Conservation (phyloP, 2,329 filamentous ascomycete genomes). For the Thelonectria discophora region DNA sequence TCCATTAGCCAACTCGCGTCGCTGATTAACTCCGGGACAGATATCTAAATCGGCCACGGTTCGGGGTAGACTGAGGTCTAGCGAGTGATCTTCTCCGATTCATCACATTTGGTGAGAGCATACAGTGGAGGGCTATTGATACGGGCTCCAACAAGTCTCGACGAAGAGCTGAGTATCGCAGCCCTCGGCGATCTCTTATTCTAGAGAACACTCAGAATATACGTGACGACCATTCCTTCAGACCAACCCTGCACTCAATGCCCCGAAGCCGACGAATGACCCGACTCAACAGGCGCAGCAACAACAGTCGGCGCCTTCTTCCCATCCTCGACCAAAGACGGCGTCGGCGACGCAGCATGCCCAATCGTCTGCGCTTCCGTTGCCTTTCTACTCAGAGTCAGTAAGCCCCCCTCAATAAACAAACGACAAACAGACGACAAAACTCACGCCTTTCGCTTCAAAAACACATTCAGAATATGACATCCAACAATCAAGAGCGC, state of each 20-base stretch:
- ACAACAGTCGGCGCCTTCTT: constrained; percentile 7
- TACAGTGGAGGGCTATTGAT: no score
- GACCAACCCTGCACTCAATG: neutral
- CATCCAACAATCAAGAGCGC: constrained; percentile 43
- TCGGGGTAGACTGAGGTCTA: no score
- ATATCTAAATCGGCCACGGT: no score
- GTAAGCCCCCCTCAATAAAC: neutral
- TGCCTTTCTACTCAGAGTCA: constrained; percentile 3
- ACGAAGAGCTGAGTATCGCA: no score
- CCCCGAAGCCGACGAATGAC: neutral
- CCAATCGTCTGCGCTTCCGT: constrained; percentile 1
- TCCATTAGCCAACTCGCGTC: no score
- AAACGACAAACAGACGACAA: no score
- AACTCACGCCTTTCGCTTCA: constrained; percentile 38
- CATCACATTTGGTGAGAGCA: no score
- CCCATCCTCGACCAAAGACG: constrained; percentile 11
- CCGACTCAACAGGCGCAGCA: neutral
- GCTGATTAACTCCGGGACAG: no score
- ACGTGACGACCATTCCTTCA: neutral
- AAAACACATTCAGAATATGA: constrained; percentile 35
- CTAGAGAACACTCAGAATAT: no score
- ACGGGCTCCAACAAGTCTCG: no score
- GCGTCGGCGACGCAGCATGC: constrained; percentile 2
- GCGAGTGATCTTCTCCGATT: no score
- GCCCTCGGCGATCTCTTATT: no score